A percentile compares a stretch with the other conserved stretches of the same genome.
Evolutionary conservation across 495 filamentous ascomycete species (phyloP).

Genomic region (Aspergillus ostianus): DNA sequence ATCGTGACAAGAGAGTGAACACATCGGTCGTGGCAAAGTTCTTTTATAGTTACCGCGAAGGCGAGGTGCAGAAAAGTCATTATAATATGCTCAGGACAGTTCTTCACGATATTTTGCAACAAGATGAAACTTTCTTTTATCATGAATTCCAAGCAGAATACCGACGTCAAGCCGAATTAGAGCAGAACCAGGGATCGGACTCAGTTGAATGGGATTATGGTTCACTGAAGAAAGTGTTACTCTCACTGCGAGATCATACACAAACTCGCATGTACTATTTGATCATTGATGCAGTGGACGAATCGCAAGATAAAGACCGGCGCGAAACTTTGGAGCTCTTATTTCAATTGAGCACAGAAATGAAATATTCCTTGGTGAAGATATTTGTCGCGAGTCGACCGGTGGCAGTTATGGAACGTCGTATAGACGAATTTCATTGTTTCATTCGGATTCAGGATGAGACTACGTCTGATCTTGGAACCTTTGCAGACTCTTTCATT

Average conservation of each 20-base stretch:
- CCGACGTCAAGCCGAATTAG: not conserved
- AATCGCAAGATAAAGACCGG: slow-evolving; percentile 6
- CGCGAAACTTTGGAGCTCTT: slow-evolving; percentile 6
- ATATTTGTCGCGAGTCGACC: slow-evolving; percentile 13
- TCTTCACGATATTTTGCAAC: slow-evolving; percentile 9
- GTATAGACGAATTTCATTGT: not conserved
- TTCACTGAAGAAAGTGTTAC: slow-evolving; percentile 1
- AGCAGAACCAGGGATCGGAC: not conserved
- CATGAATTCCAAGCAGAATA: slow-evolving; percentile 7
- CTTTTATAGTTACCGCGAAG: slow-evolving; percentile 13
- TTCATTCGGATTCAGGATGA: slow-evolving; percentile 7
- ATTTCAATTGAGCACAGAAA: not conserved
- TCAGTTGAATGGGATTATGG: slow-evolving; percentile 2
- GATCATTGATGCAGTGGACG: slow-evolving; percentile 11
- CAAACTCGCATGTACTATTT: not conserved
- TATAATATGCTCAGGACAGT: slow-evolving; percentile 11
- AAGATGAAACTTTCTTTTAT: slow-evolving; percentile 11
- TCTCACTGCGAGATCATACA: not conserved
- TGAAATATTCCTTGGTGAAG: not conserved
- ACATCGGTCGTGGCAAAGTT: slow-evolving; percentile 4
- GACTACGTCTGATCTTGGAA: slow-evolving; percentile 6
- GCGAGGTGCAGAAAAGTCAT: slow-evolving; percentile 10
- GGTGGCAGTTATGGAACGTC: not conserved
- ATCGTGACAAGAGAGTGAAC: not conserved
- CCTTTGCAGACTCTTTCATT: slow-evolving; percentile 1